phyloP scores from a whole-genome alignment of 2,329 filamentous ascomycete species.

The Cordyceps pruinosa region DNA sequence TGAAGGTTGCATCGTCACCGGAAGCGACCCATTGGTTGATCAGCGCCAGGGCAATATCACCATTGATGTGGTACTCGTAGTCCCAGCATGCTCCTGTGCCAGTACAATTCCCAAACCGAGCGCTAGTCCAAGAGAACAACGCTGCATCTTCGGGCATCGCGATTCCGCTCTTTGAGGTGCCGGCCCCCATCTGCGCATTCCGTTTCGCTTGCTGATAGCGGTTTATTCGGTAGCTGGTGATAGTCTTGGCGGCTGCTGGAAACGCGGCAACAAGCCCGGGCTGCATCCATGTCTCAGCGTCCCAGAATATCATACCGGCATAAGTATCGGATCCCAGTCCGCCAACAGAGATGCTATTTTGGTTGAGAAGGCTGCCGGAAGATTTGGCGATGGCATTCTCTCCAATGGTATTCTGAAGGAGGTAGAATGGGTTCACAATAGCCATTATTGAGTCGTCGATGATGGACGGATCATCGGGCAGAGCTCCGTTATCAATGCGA shows the following conservation, averaged over 20 bases:
- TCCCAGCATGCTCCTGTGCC: constrained; percentile 57
- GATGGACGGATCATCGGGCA: constrained; percentile 51
- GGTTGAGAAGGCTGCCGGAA: constrained; percentile 33
- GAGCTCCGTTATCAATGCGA: constrained; percentile 44
- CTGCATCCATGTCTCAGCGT: constrained; percentile 24
- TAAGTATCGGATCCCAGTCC: constrained; percentile 24
- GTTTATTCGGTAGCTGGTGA: constrained; percentile 22
- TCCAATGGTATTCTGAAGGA: constrained; percentile 44
- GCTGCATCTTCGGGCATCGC: constrained; percentile 39
- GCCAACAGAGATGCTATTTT: constrained; percentile 21
- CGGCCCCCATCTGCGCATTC: constrained; percentile 50
- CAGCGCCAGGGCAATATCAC: constrained; percentile 52
- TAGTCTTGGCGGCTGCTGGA: constrained; percentile 21
- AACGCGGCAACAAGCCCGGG: constrained; percentile 21
- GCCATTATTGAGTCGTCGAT: constrained; percentile 46
- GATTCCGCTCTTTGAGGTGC: constrained; percentile 43
- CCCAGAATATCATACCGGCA: constrained; percentile 25
- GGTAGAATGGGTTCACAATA: constrained; percentile 48
- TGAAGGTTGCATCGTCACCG: constrained; percentile 18
- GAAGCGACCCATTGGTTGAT: constrained; percentile 21
- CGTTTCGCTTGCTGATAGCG: constrained; percentile 43
- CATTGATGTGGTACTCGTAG: constrained; percentile 65
- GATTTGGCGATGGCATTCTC: constrained; percentile 37
- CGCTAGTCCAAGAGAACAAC: constrained; percentile 61
- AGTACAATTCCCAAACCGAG: constrained; percentile 58